Evolutionary conservation across 2,329 filamentous ascomycete species (phyloP).

Genomic region (Lachnum nothofagi): DNA sequence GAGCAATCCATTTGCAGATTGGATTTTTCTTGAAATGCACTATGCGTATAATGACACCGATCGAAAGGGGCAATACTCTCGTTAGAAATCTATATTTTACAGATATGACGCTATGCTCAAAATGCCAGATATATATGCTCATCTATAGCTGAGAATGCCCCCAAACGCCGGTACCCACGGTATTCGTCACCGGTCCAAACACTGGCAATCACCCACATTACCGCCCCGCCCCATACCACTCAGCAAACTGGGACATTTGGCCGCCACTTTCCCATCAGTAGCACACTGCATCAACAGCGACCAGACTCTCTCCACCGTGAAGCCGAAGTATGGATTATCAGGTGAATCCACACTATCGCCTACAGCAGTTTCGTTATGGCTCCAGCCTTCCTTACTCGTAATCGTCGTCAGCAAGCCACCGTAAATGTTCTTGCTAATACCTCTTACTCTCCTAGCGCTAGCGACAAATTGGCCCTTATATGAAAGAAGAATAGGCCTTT

Average conservation of each 20-base stretch:
- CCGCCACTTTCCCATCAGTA: constrained; percentile 64
- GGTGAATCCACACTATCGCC: constrained; percentile 12
- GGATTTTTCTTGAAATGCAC: too few relatives aligned
- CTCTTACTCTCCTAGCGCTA: constrained; percentile 40
- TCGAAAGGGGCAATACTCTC: too few relatives aligned
- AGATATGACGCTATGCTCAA: too few relatives aligned
- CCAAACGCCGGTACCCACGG: too few relatives aligned
- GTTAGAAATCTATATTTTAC: too few relatives aligned
- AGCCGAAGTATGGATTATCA: constrained; percentile 29
- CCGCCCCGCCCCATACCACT: constrained; percentile 60
- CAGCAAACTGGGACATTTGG: constrained; percentile 75
- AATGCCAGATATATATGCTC: too few relatives aligned
- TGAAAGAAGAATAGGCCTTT: constrained; percentile 34
- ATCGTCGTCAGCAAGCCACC: constrained; percentile 19
- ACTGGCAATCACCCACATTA: constrained; percentile 25
- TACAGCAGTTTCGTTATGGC: constrained; percentile 16
- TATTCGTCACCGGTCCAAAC: constrained; percentile 21
- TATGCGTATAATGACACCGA: too few relatives aligned
- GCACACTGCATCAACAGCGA: constrained; percentile 28
- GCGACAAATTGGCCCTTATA: constrained; percentile 47
- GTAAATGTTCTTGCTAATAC: constrained; percentile 22
- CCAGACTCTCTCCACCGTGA: constrained; percentile 28
- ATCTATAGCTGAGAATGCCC: too few relatives aligned
- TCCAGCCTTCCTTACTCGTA: constrained; percentile 22
- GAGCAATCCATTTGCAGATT: too few relatives aligned